These are phyloP conservation scores for Streptanthus diversifolius DNA, from an alignment of 345 rosid genomes.

Conservation along the genomic window DNA sequence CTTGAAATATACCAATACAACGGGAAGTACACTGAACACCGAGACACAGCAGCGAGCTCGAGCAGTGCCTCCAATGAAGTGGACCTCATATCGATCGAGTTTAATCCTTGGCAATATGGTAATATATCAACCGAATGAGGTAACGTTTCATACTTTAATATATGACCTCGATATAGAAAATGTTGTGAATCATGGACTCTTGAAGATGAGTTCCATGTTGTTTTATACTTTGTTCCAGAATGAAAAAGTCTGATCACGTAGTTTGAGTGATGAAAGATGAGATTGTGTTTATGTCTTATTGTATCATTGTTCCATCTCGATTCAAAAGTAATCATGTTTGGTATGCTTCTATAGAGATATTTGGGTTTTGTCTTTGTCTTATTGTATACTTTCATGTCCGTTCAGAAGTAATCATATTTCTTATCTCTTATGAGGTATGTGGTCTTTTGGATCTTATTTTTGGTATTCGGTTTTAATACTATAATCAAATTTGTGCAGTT, in stretches of 20 bases:
- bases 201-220: slow-evolving; percentile 10
- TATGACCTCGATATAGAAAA: background rate
- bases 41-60: slow-evolving; percentile 44
- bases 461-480: no score
- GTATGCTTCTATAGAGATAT: background rate
- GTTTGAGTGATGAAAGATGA: slow-evolving; percentile 19
- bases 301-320: slow-evolving; percentile 14
- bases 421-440: no score
- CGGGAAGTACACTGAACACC: slow-evolving; percentile 55
- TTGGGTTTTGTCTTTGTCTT: no score
- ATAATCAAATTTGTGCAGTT: no score
- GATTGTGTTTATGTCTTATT: slow-evolving; percentile 4
- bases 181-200: slow-evolving; percentile 2
- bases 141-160: background rate
- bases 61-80: slow-evolving; percentile 31
- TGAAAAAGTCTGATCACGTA: slow-evolving; percentile 17
- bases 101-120: slow-evolving; percentile 76
- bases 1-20: slow-evolving; percentile 62
- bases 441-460: no score
- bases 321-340: background rate
- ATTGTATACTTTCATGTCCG: no score
- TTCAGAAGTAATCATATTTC: no score
- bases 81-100: slow-evolving; percentile 47
- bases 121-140: slow-evolving; percentile 54
- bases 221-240: slow-evolving; percentile 7